Percentiles rank a stretch among this genome's conserved stretches.
These are phyloP conservation scores for Alternaria hordeiaustralica DNA, from an alignment of 2,329 filamentous ascomycete genomes.

Conservation along the genomic window DNA sequence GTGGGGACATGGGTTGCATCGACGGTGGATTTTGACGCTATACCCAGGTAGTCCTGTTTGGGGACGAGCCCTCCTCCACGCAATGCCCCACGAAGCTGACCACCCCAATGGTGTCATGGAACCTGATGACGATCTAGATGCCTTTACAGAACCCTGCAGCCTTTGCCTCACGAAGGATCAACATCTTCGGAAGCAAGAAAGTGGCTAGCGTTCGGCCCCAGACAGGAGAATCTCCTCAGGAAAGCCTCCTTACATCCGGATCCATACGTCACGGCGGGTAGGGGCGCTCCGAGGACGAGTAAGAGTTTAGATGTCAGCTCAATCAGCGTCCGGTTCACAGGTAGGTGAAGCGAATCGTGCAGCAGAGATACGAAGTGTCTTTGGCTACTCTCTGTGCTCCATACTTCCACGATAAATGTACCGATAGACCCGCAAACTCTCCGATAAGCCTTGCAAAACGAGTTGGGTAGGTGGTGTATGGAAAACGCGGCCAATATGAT, in stretches of 20 bases:
- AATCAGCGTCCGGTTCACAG: not conserved
- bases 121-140: not conserved
- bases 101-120: not conserved
- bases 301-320: not conserved
- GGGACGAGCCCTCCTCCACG: not conserved
- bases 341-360: not conserved
- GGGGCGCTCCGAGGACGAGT: not conserved
- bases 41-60: not conserved
- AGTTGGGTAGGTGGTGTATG: not conserved
- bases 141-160: not conserved
- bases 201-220: not conserved
- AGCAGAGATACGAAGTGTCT: not conserved
- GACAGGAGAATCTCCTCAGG: not conserved
- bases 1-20: not conserved
- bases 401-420: not conserved
- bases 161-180: not conserved
- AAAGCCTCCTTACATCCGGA: not conserved
- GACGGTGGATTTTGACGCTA: slow-evolving; percentile 1
- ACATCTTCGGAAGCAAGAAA: not conserved
- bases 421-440: slow-evolving; percentile 5
- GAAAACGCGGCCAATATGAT: not conserved
- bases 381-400: not conserved
- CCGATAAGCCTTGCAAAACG: not conserved
- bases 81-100: not conserved
- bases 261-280: not conserved